Conservation (phyloP, 2,329 filamentous ascomycete species). For the Phaeosphaeriaceae sp. region DNA sequence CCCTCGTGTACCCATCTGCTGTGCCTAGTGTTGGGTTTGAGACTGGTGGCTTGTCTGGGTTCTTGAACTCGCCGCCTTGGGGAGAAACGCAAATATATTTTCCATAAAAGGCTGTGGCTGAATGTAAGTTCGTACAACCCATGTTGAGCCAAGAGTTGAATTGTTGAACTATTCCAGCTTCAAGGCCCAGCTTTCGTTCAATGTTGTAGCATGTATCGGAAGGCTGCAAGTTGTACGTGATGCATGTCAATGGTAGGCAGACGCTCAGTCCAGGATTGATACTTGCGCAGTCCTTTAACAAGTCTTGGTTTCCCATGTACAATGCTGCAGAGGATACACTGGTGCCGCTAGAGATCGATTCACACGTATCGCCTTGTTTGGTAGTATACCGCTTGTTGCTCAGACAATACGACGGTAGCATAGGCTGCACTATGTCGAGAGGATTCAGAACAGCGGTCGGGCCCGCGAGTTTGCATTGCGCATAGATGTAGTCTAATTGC, state of each 20-base stretch:
- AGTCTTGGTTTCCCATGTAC: slow-evolving; percentile 13
- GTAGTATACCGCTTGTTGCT: slow-evolving; percentile 11
- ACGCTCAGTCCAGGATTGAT: slow-evolving; percentile 6
- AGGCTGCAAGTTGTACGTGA: slow-evolving; percentile 6
- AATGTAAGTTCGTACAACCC: slow-evolving; percentile 7
- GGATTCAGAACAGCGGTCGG: slow-evolving; percentile 1
- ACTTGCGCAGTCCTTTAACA: slow-evolving; percentile 5
- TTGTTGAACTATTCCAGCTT: slow-evolving; percentile 1
- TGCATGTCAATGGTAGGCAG: slow-evolving; percentile 9
- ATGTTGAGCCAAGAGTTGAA: slow-evolving; percentile 11
- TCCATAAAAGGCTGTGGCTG: slow-evolving; percentile 9
- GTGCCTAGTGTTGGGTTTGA: slow-evolving; percentile 5
- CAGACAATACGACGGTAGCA: slow-evolving; percentile 6
- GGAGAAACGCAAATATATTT: slow-evolving; percentile 11
- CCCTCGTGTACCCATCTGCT: slow-evolving; percentile 2
- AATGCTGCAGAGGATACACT: slow-evolving; percentile 9
- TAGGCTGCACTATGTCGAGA: slow-evolving; percentile 2
- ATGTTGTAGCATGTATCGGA: slow-evolving; percentile 9
- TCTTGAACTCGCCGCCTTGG: slow-evolving; percentile 8
- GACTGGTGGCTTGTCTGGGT: slow-evolving; percentile 1
- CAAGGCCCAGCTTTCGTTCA: slow-evolving; percentile 3
- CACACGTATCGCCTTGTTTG: slow-evolving; percentile 9
- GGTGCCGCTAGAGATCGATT: slow-evolving; percentile 4
- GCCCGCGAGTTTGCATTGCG: neutral
- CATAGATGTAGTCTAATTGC: slow-evolving; percentile 7